A percentile compares a stretch with the other conserved stretches of the same genome.
Conservation (phyloP, 495 filamentous ascomycete genomes). For the Neurospora cerealis region DNA sequence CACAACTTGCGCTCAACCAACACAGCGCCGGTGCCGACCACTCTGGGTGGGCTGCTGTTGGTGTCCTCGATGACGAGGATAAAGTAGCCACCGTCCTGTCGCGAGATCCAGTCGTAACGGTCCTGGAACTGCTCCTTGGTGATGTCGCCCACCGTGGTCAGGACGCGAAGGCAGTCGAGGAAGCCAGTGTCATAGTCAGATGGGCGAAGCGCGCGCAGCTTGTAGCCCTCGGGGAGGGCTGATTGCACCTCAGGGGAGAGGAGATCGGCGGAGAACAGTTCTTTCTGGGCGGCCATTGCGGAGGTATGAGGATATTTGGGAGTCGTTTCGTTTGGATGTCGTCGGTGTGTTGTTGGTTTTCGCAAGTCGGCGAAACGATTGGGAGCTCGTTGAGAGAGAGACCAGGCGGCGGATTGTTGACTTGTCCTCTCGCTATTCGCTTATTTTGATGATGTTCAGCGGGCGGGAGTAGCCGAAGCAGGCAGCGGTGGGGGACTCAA, state of each 20-base stretch:
- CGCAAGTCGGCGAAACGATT: not conserved
- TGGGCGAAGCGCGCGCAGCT: slow-evolving; percentile 66
- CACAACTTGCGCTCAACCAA: slow-evolving; percentile 82
- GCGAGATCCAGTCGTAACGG: slow-evolving; percentile 76
- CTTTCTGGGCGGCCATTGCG: slow-evolving; percentile 36
- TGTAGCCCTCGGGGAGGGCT: slow-evolving; percentile 69
- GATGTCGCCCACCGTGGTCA: slow-evolving; percentile 90
- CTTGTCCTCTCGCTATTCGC: not conserved
- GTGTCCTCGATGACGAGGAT: slow-evolving; percentile 73
- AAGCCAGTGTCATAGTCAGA: slow-evolving; percentile 72
- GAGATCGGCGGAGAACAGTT: slow-evolving; percentile 67
- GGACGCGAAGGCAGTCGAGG: slow-evolving; percentile 79
- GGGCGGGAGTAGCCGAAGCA: not conserved
- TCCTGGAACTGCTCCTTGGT: slow-evolving; percentile 60
- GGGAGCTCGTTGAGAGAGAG: not conserved
- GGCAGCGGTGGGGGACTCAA: not conserved
- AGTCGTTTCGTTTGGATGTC: not conserved
- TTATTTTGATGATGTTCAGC: not conserved
- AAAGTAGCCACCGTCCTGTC: slow-evolving; percentile 73
- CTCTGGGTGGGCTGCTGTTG: slow-evolving; percentile 28
- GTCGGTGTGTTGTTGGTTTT: not conserved
- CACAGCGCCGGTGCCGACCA: slow-evolving; percentile 82
- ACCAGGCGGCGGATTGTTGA: not conserved
- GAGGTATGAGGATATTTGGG: not conserved
- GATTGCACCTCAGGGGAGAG: slow-evolving; percentile 66